A percentile compares a stretch with the other conserved stretches of the same genome.
phyloP scores from a whole-genome alignment of 139 green algal species.

The Volvox africanus region DNA sequence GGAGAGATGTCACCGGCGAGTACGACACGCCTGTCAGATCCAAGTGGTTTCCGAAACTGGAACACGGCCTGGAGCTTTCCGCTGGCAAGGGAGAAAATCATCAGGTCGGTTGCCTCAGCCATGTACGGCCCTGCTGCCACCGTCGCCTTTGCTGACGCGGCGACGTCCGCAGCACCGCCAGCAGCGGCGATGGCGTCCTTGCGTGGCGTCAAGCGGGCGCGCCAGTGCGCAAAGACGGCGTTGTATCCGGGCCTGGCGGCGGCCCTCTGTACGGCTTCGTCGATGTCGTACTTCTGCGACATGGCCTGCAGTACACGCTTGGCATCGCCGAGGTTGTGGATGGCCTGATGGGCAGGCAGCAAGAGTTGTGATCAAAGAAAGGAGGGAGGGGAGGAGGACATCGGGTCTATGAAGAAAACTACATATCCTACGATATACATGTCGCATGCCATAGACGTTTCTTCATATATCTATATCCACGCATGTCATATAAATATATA shows the following conservation, averaged over 20 bases:
- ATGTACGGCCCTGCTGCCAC: neutral
- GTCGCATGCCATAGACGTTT: too few relatives aligned
- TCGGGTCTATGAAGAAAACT: too few relatives aligned
- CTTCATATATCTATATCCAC: too few relatives aligned
- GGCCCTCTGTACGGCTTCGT: conserved; percentile 9
- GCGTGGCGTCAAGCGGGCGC: neutral
- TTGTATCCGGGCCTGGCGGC: conserved; percentile 34
- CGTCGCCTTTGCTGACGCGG: neutral
- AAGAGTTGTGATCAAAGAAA: too few relatives aligned
- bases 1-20: neutral
- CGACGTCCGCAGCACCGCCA: neutral
- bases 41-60: conserved; percentile 31
- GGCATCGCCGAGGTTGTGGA: conserved; percentile 16
- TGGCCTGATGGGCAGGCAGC: neutral
- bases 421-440: too few relatives aligned
- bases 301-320: conserved; percentile 11
- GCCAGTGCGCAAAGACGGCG: conserved; percentile 39
- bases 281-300: conserved; percentile 28
- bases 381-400: too few relatives aligned
- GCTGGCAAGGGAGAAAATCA: conserved; percentile 2
- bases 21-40: conserved; percentile 1
- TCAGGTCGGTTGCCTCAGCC: conserved; percentile 12
- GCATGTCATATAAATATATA: too few relatives aligned
- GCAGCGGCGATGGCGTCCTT: neutral
- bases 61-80: conserved; percentile 21